Evolutionary conservation across 495 filamentous ascomycete genomes (phyloP).

Genomic region (Talaromyces wortmannii): DNA sequence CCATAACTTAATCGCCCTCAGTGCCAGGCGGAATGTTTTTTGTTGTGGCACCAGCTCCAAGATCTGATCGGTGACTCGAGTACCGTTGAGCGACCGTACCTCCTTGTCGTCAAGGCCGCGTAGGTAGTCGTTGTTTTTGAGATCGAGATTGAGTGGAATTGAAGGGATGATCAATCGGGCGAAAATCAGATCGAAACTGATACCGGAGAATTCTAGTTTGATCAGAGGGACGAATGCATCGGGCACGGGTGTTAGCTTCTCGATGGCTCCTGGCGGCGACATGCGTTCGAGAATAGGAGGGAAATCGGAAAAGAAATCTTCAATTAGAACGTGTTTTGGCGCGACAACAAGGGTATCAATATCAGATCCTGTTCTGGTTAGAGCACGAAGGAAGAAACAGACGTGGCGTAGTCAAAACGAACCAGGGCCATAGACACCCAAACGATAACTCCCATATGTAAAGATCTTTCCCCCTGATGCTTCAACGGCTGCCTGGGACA

Average conservation of each 20-base stretch:
- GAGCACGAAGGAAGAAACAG: background rate
- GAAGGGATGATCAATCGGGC: constrained; percentile 66
- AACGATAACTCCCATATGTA: constrained; percentile 87
- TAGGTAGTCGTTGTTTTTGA: constrained; percentile 77
- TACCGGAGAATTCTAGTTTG: constrained; percentile 82
- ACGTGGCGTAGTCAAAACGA: constrained; percentile 10
- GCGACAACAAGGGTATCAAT: constrained; percentile 93
- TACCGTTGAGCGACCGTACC: constrained; percentile 85
- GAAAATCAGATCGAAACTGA: constrained; percentile 94
- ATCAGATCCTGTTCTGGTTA: constrained; percentile 63
- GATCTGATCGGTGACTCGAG: constrained; percentile 87
- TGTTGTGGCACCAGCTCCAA: constrained; percentile 80
- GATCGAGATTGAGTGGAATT: constrained; percentile 62
- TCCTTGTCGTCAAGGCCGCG: constrained; percentile 81
- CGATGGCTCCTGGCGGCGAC: constrained; percentile 67
- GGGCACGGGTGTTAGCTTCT: constrained; percentile 76
- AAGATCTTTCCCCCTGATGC: constrained; percentile 84
- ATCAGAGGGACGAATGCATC: constrained; percentile 95
- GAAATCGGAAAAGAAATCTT: constrained; percentile 89
- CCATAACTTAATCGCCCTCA: constrained; percentile 94
- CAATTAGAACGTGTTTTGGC: constrained; percentile 75
- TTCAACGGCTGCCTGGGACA: constrained; percentile 68
- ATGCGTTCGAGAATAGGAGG: constrained; percentile 67
- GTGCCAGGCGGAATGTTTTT: constrained; percentile 77
- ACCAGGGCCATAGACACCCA: constrained; percentile 91